Base-by-base conservation (phyloP, 2,329 filamentous ascomycete species). In the Aspergillus latus region DNA sequence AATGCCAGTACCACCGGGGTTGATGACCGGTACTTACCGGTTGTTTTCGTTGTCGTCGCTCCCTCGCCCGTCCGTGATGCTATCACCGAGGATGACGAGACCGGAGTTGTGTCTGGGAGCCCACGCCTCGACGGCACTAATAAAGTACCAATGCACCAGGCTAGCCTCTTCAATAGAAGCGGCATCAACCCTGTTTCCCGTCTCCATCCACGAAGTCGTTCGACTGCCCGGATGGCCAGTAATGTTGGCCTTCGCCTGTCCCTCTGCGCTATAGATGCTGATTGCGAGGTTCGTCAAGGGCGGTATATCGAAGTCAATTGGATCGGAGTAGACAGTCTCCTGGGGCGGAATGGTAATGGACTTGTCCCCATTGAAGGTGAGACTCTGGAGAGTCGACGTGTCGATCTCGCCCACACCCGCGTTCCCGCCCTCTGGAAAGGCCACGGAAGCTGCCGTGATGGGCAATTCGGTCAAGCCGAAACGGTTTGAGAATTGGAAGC, bases 191-290 rank as follows among this genome's bases (percentile, higher is more conserved):
- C 79, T 76, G 63, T 88, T 83, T 1, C 86, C 86, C 8, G 74
- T 70, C 39, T 80, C 76, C 69, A 85, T 80, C 77, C 80, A 88
- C 8, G 80, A 83, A 0, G 81, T 85, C 0, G 85, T 87, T 5
- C 86, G 78, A 62, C 83, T 86, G 4, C 86, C 86, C 0, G 86
- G 85, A 58, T 89, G 87, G 0, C 80, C 80, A 0, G 86, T 88
- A 53, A 89, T 84, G 29, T 72, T 76, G 54, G 77, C 81, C 0
- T 80, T 80, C 1, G 73, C 67, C 65, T 88, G 85, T 0, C 86
- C 86, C 1, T 72, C 59, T 29, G 78, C 74, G 2, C 84, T 76
- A 66, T 86, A 88, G 13, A 88, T 72, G 8, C 78, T 83, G 1
- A 89, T 74, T 1, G 81, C 81, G 42, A 88, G 65, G 62, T 82